Evolutionary conservation across 2,329 filamentous ascomycete species (phyloP).

Genomic region (Cladosporium sp.): DNA sequence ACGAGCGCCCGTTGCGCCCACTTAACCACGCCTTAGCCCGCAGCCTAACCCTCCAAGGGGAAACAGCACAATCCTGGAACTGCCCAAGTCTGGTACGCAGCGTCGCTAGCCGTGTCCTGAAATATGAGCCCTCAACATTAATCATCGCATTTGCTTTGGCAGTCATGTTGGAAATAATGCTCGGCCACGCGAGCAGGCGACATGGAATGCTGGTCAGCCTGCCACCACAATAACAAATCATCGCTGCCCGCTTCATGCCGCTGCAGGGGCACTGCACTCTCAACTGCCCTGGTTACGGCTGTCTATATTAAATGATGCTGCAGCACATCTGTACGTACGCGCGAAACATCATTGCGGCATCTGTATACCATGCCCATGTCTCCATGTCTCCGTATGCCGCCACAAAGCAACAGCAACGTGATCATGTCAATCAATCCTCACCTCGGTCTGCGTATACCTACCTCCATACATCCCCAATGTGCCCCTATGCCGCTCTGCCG

Average conservation of each 20-base stretch:
- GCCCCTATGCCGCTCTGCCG: conserved; percentile 18
- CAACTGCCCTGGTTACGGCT: not conserved
- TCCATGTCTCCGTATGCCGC: not conserved
- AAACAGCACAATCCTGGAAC: not conserved
- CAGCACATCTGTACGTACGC: not conserved
- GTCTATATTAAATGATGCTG: not conserved
- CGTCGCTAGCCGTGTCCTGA: not conserved
- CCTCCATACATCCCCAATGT: not conserved
- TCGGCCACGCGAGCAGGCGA: not conserved
- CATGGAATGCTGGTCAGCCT: conserved; percentile 3
- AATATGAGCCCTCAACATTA: not conserved
- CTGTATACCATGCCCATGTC: not conserved
- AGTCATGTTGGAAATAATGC: not conserved
- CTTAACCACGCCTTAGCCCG: not conserved
- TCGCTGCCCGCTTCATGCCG: not conserved
- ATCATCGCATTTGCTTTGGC: not conserved
- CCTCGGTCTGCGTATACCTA: conserved; percentile 1
- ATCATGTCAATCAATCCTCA: not conserved
- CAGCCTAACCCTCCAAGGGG: not conserved
- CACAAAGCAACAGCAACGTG: not conserved
- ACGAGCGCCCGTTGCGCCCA: conserved; percentile 8
- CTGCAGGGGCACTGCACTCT: not conserved
- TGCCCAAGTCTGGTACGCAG: not conserved
- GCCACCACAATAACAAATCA: not conserved
- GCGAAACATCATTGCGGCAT: not conserved